Evolutionary conservation across 495 filamentous ascomycete species (phyloP).

Genomic region (Penicillium lagena): DNA sequence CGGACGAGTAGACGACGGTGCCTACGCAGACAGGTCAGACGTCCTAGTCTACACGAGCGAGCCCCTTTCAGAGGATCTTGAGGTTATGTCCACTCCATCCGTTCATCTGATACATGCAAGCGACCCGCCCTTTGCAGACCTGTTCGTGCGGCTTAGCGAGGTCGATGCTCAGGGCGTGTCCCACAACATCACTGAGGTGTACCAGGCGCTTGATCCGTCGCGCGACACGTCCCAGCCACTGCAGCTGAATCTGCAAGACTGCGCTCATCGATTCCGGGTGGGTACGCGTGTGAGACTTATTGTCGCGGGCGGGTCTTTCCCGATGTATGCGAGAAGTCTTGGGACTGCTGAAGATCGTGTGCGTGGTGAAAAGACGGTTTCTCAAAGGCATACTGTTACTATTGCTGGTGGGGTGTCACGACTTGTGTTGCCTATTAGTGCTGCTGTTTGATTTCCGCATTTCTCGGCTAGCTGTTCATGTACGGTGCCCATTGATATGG

Average conservation of each 20-base stretch:
- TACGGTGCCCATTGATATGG: too few relatives aligned
- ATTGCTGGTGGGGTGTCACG: slow-evolving; percentile 11
- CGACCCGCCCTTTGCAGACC: slow-evolving; percentile 20
- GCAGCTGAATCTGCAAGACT: slow-evolving; percentile 7
- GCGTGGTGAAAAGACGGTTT: slow-evolving; percentile 2
- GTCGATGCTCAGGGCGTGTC: slow-evolving; percentile 19
- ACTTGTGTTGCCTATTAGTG: slow-evolving; percentile 4
- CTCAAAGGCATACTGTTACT: slow-evolving; percentile 11
- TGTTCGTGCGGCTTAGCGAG: slow-evolving; percentile 24
- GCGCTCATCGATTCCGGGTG: slow-evolving; percentile 9
- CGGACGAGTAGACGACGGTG: slow-evolving; percentile 16
- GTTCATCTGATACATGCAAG: slow-evolving; percentile 16
- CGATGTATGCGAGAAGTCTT: slow-evolving; percentile 15
- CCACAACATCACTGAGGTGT: slow-evolving; percentile 17
- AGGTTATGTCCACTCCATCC: slow-evolving; percentile 14
- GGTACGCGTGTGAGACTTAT: slow-evolving; percentile 10
- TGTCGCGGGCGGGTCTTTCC: slow-evolving; percentile 12
- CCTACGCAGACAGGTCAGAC: slow-evolving; percentile 15
- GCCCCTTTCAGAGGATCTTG: slow-evolving; percentile 15
- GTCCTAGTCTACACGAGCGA: slow-evolving; percentile 21
- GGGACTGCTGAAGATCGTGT: slow-evolving; percentile 12
- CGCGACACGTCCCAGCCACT: slow-evolving; percentile 8
- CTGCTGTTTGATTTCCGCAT: background rate
- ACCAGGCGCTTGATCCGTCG: slow-evolving; percentile 8
- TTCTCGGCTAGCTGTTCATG: background rate